Evolutionary conservation across 78 protist genomes (phyloP), one percentile per base, ranked within the genome.

Genomic region (Isochrysis galbana): DNA sequence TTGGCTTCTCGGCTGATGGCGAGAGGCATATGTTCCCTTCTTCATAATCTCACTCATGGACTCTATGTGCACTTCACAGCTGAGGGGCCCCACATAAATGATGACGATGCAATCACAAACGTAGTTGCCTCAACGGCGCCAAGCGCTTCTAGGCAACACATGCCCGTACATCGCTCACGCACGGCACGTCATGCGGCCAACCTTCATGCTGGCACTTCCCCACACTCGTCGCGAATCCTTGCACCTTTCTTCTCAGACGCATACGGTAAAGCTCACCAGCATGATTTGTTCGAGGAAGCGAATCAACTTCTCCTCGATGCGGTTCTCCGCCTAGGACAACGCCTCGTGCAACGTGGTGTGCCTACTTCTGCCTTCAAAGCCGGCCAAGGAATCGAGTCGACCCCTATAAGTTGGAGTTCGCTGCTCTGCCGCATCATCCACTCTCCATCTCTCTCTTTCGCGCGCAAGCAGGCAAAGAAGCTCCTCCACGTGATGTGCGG

Each of bases 391-490:
- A n/a, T n/a, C 72, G 72, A 5, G 38, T 11, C 72, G 4, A 11
- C 72, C 72, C 38, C 5, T 14, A 21, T 19, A 69, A 5, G 34
- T 17, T n/a, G 29, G 74, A 23, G 25, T 38, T n/a, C 78, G 1
- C 25, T 80, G 19, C 55, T 80, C 48, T 80, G 51, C 88, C 19
- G 10, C 21, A 29, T 80, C 55, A 45, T 80, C 39, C 88, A 80
- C 55, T 3, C 74, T 3, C 74, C 74, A 3, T 3, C 74, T 7
- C 23, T 61, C 74, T 61, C 74, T 11, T 80, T 80, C 55, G 88
- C 88, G 39, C 88, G 88, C 88, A 80, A 80, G 88, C 61, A 44
- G 39, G 88, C 88, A 14, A 80, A 80, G 88, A 41, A 45, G 61
- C 48, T 14, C 39, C 88, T 80, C 21, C 55, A 44, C 32, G 32